Conservation (phyloP, 345 rosid species). For the Nephelium lappaceum region DNA sequence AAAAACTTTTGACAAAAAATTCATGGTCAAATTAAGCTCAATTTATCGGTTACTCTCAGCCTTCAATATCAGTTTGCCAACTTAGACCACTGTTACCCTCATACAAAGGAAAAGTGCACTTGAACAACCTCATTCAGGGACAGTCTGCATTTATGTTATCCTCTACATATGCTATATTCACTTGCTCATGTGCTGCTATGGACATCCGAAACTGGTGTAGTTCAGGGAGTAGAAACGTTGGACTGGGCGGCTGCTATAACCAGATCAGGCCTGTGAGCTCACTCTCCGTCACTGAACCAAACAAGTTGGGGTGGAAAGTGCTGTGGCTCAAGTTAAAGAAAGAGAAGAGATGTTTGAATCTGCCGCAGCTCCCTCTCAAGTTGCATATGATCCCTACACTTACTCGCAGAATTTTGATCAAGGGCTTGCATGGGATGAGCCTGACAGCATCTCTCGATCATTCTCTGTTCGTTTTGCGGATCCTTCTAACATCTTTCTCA, state of each 20-base stretch:
- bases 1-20: background rate
- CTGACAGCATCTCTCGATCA: slow-evolving; percentile 45
- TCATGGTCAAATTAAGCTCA: background rate
- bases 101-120: too few species aligned
- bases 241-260: background rate
- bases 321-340: slow-evolving; percentile 43
- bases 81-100: background rate
- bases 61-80: background rate
- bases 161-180: background rate
- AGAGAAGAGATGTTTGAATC: slow-evolving; percentile 33
- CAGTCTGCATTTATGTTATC: too few species aligned
- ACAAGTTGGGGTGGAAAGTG: slow-evolving; percentile 37
- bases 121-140: background rate
- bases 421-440: slow-evolving; percentile 45
- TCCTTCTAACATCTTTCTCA: slow-evolving; percentile 23
- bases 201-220: slow-evolving; percentile 29
- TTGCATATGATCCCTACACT: slow-evolving; percentile 36
- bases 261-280: slow-evolving; percentile 10
- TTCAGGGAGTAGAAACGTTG: slow-evolving; percentile 9
- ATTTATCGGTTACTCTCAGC: background rate
- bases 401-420: slow-evolving; percentile 57
- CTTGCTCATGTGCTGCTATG: slow-evolving; percentile 17
- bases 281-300: background rate
- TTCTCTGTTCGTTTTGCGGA: slow-evolving; percentile 51
- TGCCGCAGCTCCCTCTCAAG: slow-evolving; percentile 10